Evolutionary conservation across 2,329 filamentous ascomycete species (phyloP), one percentile per base, ranked within the genome.

Genomic region (Botrytis deweyae): DNA sequence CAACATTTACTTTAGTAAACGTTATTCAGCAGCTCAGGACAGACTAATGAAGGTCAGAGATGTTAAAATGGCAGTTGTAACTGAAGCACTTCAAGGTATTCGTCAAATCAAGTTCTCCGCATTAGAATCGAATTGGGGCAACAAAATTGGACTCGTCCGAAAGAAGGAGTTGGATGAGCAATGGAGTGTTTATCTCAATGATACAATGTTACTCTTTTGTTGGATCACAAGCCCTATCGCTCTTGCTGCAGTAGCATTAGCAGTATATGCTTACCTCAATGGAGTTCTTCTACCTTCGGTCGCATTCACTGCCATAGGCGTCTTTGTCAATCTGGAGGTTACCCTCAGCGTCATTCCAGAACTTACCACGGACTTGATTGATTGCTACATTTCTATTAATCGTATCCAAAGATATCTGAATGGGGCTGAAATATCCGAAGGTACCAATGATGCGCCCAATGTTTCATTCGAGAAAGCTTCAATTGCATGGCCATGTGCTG

Each of bases 61-160:
- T 80, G 86, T 89, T 72, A 95, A 95, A 82, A 87, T 94, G 82
- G 90, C 88, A 0, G 87, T 94, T 22, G 87, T 96, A 44, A 92
- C 92, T 1, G 93, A 96, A 81, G 92, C 91, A 0, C 83, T 96
- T 1, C 88, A 92, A 77, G 93, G 93, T 12, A 95, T 95, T 76
- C 88, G 92, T 1, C 93, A 96, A 81, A 93, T 96, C 83, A 96
- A 96, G 79, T 94, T 95, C 78, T 92, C 92, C 0, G 93, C 93
- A 1, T 83, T 94, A 2, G 93, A 95, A 81, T 83, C 85, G 33
- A 89, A 92, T 77, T 95, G 93, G 93, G 89, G 94, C 80, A 85
- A 86, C 25, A 92, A 90, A 75, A 92, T 96, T 80, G 82, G 86
- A 75, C 81, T 87, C 75, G 88, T 90, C 12, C 86, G 93, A 78